Evolutionary conservation across 2,329 filamentous ascomycete species (phyloP).

Genomic region (Calcarisporium arbuscula): DNA sequence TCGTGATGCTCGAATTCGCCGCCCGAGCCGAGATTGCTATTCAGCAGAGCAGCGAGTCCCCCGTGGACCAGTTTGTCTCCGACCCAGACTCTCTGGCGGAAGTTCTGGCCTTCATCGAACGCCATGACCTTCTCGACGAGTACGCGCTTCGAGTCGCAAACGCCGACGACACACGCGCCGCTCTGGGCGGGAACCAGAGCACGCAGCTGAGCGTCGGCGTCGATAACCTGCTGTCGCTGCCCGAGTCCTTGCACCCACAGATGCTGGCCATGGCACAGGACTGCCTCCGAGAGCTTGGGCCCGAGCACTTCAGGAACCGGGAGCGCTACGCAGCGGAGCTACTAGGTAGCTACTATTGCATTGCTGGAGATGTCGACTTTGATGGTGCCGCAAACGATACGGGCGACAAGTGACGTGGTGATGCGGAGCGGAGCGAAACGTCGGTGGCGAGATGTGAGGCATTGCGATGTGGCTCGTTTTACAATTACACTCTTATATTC

Average conservation of each 20-base stretch:
- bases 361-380: conserved; percentile 1
- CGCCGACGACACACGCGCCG: conserved; percentile 3
- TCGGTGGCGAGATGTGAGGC: too few species aligned
- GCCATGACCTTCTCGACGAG: conserved; percentile 11
- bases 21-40: conserved; percentile 10
- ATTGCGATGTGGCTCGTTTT: too few species aligned
- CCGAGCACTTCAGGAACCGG: conserved; percentile 13
- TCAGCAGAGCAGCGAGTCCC: conserved; percentile 4
- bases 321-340: conserved; percentile 16
- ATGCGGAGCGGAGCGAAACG: too few species aligned
- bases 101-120: conserved; percentile 10
- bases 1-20: conserved; percentile 14
- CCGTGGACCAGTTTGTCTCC: conserved; percentile 9
- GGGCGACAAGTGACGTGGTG: too few species aligned
- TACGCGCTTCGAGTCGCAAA: conserved; percentile 8
- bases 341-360: conserved; percentile 15
- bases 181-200: conserved; percentile 3
- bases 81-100: conserved; percentile 8
- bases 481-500: too few species aligned
- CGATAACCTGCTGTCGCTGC: conserved; percentile 9
- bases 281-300: conserved; percentile 6
- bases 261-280: conserved; percentile 12
- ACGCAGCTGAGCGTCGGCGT: conserved; percentile 9
- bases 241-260: conserved; percentile 6
- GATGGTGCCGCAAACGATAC: conserved; percentile 1